phyloP scores from a whole-genome alignment of 371 early-diverging fungal genomes.

The Syncephalastrum monosporum region DNA sequence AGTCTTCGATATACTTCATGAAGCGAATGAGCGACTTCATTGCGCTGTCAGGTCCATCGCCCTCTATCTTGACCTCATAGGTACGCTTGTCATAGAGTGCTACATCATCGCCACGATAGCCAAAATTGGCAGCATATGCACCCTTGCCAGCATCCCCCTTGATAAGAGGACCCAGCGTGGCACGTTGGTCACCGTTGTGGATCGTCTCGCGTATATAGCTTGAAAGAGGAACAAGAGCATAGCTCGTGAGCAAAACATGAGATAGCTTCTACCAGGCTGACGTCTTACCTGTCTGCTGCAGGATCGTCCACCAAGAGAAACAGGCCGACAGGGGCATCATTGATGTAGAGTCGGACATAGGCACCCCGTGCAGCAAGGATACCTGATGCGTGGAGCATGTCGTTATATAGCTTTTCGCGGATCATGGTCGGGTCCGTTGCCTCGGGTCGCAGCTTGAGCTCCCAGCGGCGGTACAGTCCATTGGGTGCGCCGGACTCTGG shows the following conservation, averaged over 20 bases:
- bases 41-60: constrained; percentile 12
- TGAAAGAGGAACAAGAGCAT: no score
- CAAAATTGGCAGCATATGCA: constrained; percentile 30
- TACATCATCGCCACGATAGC: constrained; percentile 25
- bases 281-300: constrained; percentile 12
- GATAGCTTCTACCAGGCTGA: no score
- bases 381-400: constrained; percentile 31
- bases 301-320: constrained; percentile 37
- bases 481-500: constrained; percentile 5
- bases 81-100: constrained; percentile 20
- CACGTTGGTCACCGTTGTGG: constrained; percentile 21
- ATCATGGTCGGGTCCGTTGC: constrained; percentile 34
- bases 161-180: constrained; percentile 6
- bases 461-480: constrained; percentile 21
- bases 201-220: constrained; percentile 40
- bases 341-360: constrained; percentile 27
- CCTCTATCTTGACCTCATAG: constrained; percentile 4
- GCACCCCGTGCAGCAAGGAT: constrained; percentile 29
- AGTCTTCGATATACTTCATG: constrained; percentile 14
- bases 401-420: constrained; percentile 35
- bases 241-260: no score
- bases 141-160: constrained; percentile 37
- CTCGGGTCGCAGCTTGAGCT: constrained; percentile 31
- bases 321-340: constrained; percentile 28
- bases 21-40: constrained; percentile 20